Percentiles rank a stretch among this genome's conserved stretches.
Conservation (phyloP, 306 rosid species). For the Biancaea sappan region DNA sequence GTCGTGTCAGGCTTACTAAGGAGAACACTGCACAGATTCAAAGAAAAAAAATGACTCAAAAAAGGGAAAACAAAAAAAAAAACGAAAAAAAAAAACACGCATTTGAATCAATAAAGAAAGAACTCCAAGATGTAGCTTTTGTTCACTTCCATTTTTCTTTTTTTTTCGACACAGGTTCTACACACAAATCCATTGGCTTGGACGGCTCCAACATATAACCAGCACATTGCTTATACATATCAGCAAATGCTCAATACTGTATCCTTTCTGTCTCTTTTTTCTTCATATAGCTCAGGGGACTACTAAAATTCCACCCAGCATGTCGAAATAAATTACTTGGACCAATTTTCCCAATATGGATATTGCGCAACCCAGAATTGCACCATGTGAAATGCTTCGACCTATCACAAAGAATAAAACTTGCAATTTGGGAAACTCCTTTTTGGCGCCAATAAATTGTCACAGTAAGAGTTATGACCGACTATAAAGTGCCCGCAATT, state of each 20-base stretch:
- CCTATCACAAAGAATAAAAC: not conserved
- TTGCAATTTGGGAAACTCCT: not conserved
- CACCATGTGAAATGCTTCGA: not conserved
- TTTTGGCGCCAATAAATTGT: conserved; percentile 27
- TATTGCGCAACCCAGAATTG: conserved; percentile 15
- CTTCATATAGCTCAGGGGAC: not conserved
- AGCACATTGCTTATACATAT: not conserved
- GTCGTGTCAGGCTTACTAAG: not conserved
- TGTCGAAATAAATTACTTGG: conserved; percentile 2
- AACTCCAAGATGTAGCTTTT: not conserved
- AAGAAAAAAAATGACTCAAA: not conserved
- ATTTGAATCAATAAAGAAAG: not conserved
- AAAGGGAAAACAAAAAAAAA: not conserved
- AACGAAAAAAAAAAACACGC: not conserved
- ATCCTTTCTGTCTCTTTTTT: not conserved
- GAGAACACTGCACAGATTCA: not conserved
- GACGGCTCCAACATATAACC: not conserved
- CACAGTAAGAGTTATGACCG: not conserved
- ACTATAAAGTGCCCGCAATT: too few species aligned
- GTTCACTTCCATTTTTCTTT: not conserved
- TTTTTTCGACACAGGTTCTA: not conserved
- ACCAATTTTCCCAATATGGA: not conserved
- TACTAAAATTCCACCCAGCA: not conserved
- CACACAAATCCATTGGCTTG: not conserved
- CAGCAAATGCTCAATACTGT: not conserved